These are phyloP conservation scores for Polysphondylium violaceum DNA, from an alignment of 78 protist genomes.

Conservation along the genomic window DNA sequence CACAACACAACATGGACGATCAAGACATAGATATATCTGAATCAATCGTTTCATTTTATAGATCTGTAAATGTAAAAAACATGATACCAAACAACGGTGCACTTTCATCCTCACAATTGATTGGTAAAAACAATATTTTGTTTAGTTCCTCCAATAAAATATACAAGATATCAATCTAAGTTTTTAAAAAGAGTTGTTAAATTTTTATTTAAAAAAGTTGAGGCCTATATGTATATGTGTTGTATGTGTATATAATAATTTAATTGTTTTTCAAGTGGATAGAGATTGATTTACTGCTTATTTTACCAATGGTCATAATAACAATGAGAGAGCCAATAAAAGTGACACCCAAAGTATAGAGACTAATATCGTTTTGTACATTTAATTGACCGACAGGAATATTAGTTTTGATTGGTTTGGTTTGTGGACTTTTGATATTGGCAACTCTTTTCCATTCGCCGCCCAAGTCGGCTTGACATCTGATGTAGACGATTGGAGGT, in stretches of 20 bases:
- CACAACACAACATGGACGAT: neutral
- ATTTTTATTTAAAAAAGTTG: too few relatives aligned
- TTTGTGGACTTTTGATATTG: neutral
- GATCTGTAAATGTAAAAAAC: constrained; percentile 17
- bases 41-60: neutral
- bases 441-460: neutral
- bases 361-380: neutral
- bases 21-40: too few relatives aligned
- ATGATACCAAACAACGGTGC: neutral
- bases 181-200: too few relatives aligned
- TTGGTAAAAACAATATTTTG: constrained; percentile 18
- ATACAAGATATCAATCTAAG: neutral
- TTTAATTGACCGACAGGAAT: constrained; percentile 57
- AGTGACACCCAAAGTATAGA: constrained; percentile 27
- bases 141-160: constrained; percentile 21
- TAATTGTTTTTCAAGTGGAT: too few relatives aligned
- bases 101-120: constrained; percentile 34
- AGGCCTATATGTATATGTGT: too few relatives aligned
- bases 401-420: neutral
- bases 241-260: too few relatives aligned
- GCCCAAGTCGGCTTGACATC: neutral
- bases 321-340: constrained; percentile 62
- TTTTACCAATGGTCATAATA: constrained; percentile 10
- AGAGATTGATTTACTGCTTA: neutral
- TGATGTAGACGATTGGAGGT: constrained; percentile 1